These are phyloP conservation scores for Byssoonygena ceratinophila DNA, from an alignment of 2,329 filamentous ascomycete species.

Conservation along the genomic window DNA sequence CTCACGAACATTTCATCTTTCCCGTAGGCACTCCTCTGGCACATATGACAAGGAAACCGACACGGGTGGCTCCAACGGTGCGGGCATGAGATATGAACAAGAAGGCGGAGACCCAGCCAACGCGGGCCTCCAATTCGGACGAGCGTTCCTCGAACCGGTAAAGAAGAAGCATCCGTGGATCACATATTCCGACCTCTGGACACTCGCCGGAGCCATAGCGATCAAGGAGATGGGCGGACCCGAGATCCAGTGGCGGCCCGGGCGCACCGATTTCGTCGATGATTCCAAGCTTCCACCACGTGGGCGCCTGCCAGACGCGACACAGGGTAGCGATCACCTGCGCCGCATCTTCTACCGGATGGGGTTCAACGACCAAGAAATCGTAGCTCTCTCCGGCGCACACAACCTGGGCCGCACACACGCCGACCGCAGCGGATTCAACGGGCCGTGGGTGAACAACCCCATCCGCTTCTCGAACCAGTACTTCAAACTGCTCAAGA, in stretches of 20 bases:
- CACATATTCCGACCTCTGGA: conserved; percentile 57
- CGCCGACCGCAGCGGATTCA: conserved; percentile 46
- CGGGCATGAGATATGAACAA: conserved; percentile 55
- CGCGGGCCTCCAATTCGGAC: conserved; percentile 53
- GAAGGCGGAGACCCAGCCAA: conserved; percentile 57
- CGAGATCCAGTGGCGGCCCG: conserved; percentile 46
- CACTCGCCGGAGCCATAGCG: conserved; percentile 49
- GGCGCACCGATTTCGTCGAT: conserved; percentile 53
- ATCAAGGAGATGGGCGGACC: conserved; percentile 53
- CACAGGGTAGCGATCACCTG: conserved; percentile 46
- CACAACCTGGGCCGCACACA: conserved; percentile 50
- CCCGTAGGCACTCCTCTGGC: conserved; percentile 49
- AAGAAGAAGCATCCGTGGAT: conserved; percentile 52
- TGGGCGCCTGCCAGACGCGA: conserved; percentile 47
- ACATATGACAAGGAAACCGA: conserved; percentile 51
- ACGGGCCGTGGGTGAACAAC: conserved; percentile 50
- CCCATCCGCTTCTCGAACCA: conserved; percentile 51
- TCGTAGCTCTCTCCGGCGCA: conserved; percentile 47
- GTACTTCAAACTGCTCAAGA: conserved; percentile 46
- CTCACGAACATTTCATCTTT: neutral
- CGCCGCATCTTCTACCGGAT: conserved; percentile 49
- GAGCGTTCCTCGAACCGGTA: conserved; percentile 53
- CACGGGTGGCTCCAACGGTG: conserved; percentile 55
- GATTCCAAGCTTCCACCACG: conserved; percentile 49
- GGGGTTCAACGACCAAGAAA: conserved; percentile 52